Evolutionary conservation across 345 rosid genomes (phyloP).

Genomic region (Gossypium stocksii): DNA sequence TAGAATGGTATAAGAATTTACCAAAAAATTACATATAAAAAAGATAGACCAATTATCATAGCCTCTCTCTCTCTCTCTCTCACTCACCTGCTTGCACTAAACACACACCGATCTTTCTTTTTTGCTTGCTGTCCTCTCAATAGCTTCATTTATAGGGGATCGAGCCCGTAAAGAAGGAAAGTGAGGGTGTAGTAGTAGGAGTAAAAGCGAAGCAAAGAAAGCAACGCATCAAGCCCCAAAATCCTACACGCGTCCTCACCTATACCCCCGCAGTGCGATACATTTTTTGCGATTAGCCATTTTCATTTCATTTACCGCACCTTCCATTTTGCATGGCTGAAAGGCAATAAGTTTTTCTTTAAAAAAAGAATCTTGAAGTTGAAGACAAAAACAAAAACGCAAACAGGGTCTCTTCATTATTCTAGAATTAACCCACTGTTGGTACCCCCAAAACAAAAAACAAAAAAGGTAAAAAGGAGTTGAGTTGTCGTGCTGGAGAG

Average conservation of each 20-base stretch:
- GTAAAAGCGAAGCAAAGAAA: slow-evolving; percentile 23
- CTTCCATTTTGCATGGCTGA: slow-evolving; percentile 14
- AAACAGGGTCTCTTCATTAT: too few species aligned
- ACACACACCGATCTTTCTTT: background rate
- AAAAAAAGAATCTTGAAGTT: too few species aligned
- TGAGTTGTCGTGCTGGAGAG: background rate
- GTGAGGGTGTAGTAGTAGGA: background rate
- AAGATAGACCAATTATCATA: too few species aligned
- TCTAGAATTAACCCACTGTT: background rate
- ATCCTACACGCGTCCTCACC: background rate
- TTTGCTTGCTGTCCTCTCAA: slow-evolving; percentile 12
- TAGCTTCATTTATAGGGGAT: slow-evolving; percentile 24
- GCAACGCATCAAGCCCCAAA: slow-evolving; percentile 19
- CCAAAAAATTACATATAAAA: too few species aligned
- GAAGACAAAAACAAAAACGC: too few species aligned
- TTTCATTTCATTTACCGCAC: background rate
- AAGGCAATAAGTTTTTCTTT: too few species aligned
- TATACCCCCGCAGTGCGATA: background rate
- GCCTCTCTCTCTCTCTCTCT: too few species aligned
- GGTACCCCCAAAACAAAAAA: background rate
- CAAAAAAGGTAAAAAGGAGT: background rate
- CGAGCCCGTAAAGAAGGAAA: slow-evolving; percentile 26
- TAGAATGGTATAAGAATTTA: too few species aligned
- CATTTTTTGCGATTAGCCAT: background rate
- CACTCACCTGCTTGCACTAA: background rate